Base-by-base conservation (phyloP, 1,284 basidiomycete genomes). In the Tranzscheliella williamsii region DNA sequence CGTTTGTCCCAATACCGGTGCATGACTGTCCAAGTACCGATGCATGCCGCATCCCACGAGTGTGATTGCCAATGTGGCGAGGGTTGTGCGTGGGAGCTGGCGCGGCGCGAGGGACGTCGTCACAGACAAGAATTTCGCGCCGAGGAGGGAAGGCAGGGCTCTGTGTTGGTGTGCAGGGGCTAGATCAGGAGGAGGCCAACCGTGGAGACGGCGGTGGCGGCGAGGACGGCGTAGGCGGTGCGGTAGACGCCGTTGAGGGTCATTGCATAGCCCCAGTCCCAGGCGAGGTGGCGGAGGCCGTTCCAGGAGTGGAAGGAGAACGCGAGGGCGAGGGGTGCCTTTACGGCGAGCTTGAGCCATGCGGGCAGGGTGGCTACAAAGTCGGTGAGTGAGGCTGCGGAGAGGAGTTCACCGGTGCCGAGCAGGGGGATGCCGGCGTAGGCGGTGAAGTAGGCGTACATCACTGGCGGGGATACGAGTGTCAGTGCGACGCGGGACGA, bases 391-490 rank as follows among this genome's bases (percentile, higher is more conserved):
- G 89, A 84, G 1, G 85, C 84, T 46, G 88, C 89, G 79, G 88
- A 86, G 73, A 93, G 86, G 4, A 55, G 30, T 27, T 71, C 60
- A 3, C 84, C 73, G 6, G 82, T 72, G 32, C 80, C 81, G 40
- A 81, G 85, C 34, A 84, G 83, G 0, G 93, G 93, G 16, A 87
- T 86, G 54, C 87, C 82, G 63, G 95, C 85, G 82, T 96, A 97
- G 6, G 86, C 86, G 52, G 96, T 82, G 17, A 90, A 87, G 79
- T 88, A 91, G 36, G 84, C 89, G 79, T 98, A 98, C 38, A 98
- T 83, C 57, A 58, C 70, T 73, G 53, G n/a, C n/a, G 33, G 22
- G 11, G 22, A n/a, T 29, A 29, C 27, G 27, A n/a, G 27, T 11
- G 27, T 11, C 27, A 29, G 11, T n/a, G 27, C 27, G 9, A n/a